Base-by-base conservation (phyloP, 1,284 basidiomycete genomes). In the Ustilago cynodontis region DNA sequence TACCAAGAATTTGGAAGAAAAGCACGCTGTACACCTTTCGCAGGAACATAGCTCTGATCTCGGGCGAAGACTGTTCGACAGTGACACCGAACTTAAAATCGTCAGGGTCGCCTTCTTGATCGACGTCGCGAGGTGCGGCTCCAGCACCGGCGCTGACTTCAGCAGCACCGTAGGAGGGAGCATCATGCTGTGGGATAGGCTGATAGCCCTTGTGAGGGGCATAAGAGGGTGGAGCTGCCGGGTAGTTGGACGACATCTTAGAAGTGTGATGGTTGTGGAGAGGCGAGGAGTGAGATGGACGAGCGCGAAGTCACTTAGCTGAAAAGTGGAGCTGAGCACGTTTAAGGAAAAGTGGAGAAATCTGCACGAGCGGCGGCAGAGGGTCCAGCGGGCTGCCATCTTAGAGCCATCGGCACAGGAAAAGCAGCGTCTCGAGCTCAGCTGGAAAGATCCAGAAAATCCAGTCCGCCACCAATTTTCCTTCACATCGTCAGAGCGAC, bases 21-120 rank as follows among this genome's bases (percentile, higher is more conserved):
- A 86, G 76, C 0, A 79, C 69, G 16, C 61, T 64, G 63, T 85
- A 86, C 18, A 74, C 77, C 55, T 83, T 83, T 65, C 79, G 65
- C 56, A 85, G 55, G 62, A 86, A 85, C 74, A 82, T 78, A 39
- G 78, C 70, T 4, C 84, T 71, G 55, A 85, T 79, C 61, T 85
- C 83, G 10, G 79, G 77, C 8, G 79, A 78, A 22, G 79, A 80
- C 71, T 85, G 83, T 45, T 83, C 81, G 24, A 85, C 83, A 5
- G 84, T 85, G 24, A 82, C 81, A 41, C 82, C 82, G 60, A 78
- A 78, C 59, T 85, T 85, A 74, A 82, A 85, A 67, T 83, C 83
- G 55, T 85, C 82, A 2, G 77, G 71, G 49, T 85, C 82, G 33
- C 68, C 77, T 35, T 83, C 82, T 28, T 75, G 71, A 11, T 74